Evolutionary conservation across 129 eudicot species (phyloP), one percentile per base, ranked within the genome.

Genomic region (Rutidosis leptorrhynchoides): DNA sequence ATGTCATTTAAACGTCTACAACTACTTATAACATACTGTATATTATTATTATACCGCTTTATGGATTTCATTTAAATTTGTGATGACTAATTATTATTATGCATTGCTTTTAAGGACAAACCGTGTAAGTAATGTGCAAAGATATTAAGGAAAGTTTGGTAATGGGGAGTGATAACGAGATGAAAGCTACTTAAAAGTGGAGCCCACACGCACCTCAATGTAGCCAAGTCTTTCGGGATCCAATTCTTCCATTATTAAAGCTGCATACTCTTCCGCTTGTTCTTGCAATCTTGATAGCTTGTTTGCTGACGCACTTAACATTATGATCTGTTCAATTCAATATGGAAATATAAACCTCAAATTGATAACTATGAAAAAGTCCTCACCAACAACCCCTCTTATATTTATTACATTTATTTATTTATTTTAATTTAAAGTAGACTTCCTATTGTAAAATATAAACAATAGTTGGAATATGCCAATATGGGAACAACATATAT

Each of bases 211-310:
- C 24, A 89, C 96, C 97, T 90, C 98, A 71, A 93, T 93, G 77
- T 88, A 93, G 71, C 98, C 98, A 33, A 93, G 95, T 69, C 96
- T 68, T 78, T 93, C 96, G 17, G 98, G 98, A 73, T 93, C 98
- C n/a, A n/a, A n/a, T n/a, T n/a, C n/a, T n/a, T n/a, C n/a, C n/a
- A n/a, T n/a, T n/a, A n/a, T n/a, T n/a, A 93, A 64, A 83, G 98
- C 96, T 51, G 98, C 98, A 77, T 93, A 93, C 58, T 93, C 98
- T 78, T 88, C 95, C 3, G 98, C 96, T 64, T 93, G 98, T 65
- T 86, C 98, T 70, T 93, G 88, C 42, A 93, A 84, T 72, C 98
- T 85, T 58, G 98, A 88, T 72, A 93, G 56, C 82, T 88, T 93
- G 69, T 93, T 93, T 65, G 96, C 98, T 54, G 89, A 93, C 19